Base-by-base conservation (phyloP, 2,329 filamentous ascomycete species). In the Fusarium longipes region DNA sequence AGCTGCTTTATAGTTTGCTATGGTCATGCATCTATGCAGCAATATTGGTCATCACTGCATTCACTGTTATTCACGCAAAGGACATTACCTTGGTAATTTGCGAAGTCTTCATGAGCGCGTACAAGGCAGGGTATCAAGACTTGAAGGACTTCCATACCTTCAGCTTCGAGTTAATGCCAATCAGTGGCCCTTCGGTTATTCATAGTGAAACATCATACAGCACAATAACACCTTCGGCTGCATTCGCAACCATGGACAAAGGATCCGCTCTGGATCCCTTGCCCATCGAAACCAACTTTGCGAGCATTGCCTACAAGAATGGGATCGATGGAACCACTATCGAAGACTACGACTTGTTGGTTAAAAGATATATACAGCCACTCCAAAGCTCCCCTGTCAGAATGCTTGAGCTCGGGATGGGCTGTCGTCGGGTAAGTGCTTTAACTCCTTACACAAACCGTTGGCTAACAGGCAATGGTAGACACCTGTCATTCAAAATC, bases 321-420 rank as follows among this genome's bases (percentile, higher is more conserved):
- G 78, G 77, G 30, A 79, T 78, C 7, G 77, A 81, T 68, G 80
- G 80, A 57, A 78, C 80, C n/a, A 78, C 75, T 10, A 58, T 55
- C 3, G 78, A 80, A 65, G 73, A 75, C 25, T 81, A 81, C 54
- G 76, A 80, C 24, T 69, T 76, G 59, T 78, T 82, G 75, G 80
- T 81, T 68, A 75, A 81, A 44, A 78, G 78, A 56, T 77, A 80
- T 33, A 72, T 81, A 5, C 68, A 73, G 2, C 56, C 70, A 1
- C 59, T 77, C 22, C 75, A 77, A 35, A 70, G 76, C 54, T 64
- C 72, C 38, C 73, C 61, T 29, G 20, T 80, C 52, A 81, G 80
- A 65, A 74, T 81, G 67, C 77, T 82, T 7, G 78, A 81, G 52
- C 80, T 81, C 48, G 78, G 79, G 1, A 76, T 81, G 8, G 79